phyloP scores from a whole-genome alignment of 1,139 yeast genomes.

The Nadsonia commutata region DNA sequence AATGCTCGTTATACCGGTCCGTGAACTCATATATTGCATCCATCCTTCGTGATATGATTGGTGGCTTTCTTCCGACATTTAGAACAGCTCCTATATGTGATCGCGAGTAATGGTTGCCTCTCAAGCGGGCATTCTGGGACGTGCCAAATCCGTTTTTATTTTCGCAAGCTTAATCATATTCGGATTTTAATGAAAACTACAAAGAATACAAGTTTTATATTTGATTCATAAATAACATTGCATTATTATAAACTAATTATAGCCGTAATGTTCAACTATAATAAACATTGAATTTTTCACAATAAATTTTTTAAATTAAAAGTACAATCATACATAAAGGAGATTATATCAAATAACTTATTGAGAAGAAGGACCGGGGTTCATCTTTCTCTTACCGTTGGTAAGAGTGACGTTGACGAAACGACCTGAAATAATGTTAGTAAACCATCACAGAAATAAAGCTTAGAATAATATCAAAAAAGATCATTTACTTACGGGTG shows the following conservation, averaged over 20 bases:
- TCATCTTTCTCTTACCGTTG: constrained; percentile 98
- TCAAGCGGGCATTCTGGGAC: too few relatives aligned
- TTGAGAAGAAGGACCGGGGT: constrained; percentile 65
- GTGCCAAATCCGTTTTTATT: too few relatives aligned
- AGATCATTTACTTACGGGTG: constrained; percentile 47
- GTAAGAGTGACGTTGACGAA: constrained; percentile 95
- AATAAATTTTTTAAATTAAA: neutral
- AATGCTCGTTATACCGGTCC: too few relatives aligned
- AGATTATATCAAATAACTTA: constrained; percentile 6
- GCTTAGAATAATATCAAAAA: neutral
- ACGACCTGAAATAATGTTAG: constrained; percentile 29
- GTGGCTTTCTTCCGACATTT: too few relatives aligned
- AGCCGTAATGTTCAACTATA: constrained; percentile 1
- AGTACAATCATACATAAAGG: constrained; percentile 5
- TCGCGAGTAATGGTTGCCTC: too few relatives aligned
- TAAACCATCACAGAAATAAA: neutral
- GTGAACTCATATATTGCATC: too few relatives aligned
- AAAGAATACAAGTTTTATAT: neutral
- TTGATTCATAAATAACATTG: neutral
- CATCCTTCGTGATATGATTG: too few relatives aligned
- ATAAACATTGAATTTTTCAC: constrained; percentile 1
- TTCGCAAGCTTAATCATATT: too few relatives aligned
- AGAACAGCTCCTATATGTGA: too few relatives aligned
- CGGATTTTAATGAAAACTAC: neutral
- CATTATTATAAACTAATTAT: constrained; percentile 2